Evolutionary conservation across 257 asterid species (phyloP).

Genomic region (Plantago elongata): DNA sequence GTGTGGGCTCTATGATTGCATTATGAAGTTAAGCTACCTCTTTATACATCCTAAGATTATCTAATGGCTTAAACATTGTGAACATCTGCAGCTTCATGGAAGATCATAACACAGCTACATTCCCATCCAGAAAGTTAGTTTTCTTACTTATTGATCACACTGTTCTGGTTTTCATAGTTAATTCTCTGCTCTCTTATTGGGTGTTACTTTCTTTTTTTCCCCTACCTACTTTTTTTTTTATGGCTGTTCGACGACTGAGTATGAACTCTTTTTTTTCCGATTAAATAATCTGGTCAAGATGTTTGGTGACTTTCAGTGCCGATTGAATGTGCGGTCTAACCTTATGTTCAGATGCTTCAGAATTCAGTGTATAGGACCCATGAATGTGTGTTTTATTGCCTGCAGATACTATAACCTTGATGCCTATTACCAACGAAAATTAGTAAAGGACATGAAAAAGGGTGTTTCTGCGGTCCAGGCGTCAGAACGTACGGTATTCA

Average conservation of each 20-base stretch:
- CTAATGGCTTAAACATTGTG: conserved; percentile 1
- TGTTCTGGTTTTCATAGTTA: conserved; percentile 2
- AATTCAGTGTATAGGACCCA: conserved; percentile 7
- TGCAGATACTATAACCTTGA: conserved; percentile 87
- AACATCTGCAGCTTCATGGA: conserved; percentile 80
- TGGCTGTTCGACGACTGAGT: not conserved
- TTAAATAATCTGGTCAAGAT: not conserved
- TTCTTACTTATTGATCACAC: conserved; percentile 18
- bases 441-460: conserved; percentile 69
- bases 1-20: conserved; percentile 1
- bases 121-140: conserved; percentile 90
- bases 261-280: not conserved
- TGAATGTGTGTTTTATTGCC: conserved; percentile 16
- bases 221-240: not conserved
- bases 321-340: too few relatives aligned
- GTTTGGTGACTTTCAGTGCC: not conserved
- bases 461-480: conserved; percentile 47
- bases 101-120: conserved; percentile 98
- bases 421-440: conserved; percentile 52
- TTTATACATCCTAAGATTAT: conserved; percentile 1
- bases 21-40: conserved; percentile 1
- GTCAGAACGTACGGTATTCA: conserved; percentile 71
- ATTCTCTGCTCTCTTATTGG: not conserved
- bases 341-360: too few relatives aligned
- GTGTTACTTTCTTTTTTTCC: not conserved